These are phyloP conservation scores for Pueraria montana DNA, from an alignment of 306 rosid species.

Conservation along the genomic window DNA sequence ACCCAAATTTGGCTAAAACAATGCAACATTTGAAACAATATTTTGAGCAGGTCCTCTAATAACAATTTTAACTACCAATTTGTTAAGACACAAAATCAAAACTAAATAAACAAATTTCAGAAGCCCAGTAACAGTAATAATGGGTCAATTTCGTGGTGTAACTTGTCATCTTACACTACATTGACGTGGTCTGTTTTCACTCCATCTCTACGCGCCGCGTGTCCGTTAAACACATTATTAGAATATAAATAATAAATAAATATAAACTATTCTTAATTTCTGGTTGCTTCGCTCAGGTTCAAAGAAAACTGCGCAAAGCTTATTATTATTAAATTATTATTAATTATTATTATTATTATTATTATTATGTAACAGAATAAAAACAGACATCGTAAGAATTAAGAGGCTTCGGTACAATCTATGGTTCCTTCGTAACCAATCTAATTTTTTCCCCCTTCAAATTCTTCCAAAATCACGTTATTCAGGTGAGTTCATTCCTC, in stretches of 20 bases:
- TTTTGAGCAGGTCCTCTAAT: neutral
- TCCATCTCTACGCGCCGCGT: conserved; percentile 30
- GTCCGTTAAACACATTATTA: neutral
- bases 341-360: neutral
- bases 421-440: conserved; percentile 40
- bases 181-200: neutral
- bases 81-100: neutral
- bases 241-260: neutral
- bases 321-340: neutral
- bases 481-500: conserved; percentile 51
- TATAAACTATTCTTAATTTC: conserved; percentile 11
- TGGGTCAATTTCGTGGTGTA: neutral
- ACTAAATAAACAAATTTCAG: neutral
- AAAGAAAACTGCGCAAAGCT: conserved; percentile 40
- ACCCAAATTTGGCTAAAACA: too few species aligned
- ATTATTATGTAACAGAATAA: conserved; percentile 10
- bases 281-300: conserved; percentile 46
- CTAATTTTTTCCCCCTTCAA: conserved; percentile 25
- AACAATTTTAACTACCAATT: neutral
- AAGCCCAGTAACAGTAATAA: neutral
- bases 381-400: conserved; percentile 2
- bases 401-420: conserved; percentile 23
- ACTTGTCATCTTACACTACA: neutral
- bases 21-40: too few species aligned
- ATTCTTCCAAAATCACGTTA: conserved; percentile 45